A percentile compares a stretch with the other conserved stretches of the same genome.
Evolutionary conservation across 2,329 filamentous ascomycete species (phyloP).

Genomic region (Leptographium lundbergii): DNA sequence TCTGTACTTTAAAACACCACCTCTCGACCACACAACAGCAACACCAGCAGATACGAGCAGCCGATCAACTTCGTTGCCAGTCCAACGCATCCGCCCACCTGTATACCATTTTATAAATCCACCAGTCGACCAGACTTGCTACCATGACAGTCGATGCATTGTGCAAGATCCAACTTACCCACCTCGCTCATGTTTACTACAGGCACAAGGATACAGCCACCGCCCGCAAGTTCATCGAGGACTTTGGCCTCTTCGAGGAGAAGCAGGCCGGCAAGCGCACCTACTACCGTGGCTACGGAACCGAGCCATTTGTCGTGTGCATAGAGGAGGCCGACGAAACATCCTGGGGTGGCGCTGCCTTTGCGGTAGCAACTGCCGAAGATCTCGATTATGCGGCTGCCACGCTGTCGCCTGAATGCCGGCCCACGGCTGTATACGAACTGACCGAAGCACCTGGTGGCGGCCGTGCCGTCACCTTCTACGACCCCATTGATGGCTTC

Average conservation of each 20-base stretch:
- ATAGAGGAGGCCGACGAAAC: constrained; percentile 32
- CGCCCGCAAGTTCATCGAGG: constrained; percentile 28
- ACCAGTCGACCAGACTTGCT: neutral
- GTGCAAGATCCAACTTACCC: constrained; percentile 23
- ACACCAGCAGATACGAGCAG: no score
- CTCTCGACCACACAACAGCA: no score
- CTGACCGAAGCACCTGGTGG: constrained; percentile 38
- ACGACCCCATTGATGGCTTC: constrained; percentile 41
- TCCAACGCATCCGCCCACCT: no score
- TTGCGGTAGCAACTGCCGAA: constrained; percentile 41
- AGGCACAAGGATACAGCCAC: constrained; percentile 30
- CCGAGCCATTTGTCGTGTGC: constrained; percentile 46
- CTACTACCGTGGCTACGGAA: constrained; percentile 49
- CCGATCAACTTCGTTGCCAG: no score
- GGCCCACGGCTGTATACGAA: constrained; percentile 34
- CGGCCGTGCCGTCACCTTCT: constrained; percentile 38
- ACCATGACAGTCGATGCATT: constrained; percentile 13
- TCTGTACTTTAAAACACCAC: no score
- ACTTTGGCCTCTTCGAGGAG: constrained; percentile 34
- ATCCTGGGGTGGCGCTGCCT: constrained; percentile 44
- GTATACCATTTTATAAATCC: neutral
- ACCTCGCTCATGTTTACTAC: constrained; percentile 34
- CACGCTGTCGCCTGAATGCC: constrained; percentile 32
- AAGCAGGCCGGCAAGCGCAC: constrained; percentile 28
- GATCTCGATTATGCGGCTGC: constrained; percentile 39